Percentiles rank a stretch among this genome's conserved stretches.
phyloP scores from a whole-genome alignment of 345 rosid species.

The Lumnitzera racemosa region DNA sequence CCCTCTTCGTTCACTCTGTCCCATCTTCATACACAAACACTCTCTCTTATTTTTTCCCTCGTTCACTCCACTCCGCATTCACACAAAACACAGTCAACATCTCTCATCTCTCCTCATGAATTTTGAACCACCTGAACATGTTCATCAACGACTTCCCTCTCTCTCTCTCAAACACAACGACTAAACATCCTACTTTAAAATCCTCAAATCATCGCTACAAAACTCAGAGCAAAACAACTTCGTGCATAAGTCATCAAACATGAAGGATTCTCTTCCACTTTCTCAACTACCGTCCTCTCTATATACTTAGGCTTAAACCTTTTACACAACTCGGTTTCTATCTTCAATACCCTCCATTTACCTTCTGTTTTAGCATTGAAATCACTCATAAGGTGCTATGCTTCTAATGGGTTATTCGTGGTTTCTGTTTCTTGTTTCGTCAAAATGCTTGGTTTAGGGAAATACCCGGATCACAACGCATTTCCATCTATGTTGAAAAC shows the following conservation, averaged over 20 bases:
- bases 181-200: conserved; percentile 30
- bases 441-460: conserved; percentile 51
- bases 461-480: conserved; percentile 50
- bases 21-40: too few relatives aligned
- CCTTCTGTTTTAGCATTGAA: conserved; percentile 68
- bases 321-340: conserved; percentile 34
- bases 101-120: too few relatives aligned
- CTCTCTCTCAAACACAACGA: conserved; percentile 28
- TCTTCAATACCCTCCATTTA: conserved; percentile 41
- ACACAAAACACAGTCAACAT: too few relatives aligned
- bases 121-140: too few relatives aligned
- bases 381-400: conserved; percentile 57
- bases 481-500: conserved; percentile 71
- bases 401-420: conserved; percentile 32
- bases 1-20: too few relatives aligned
- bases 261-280: conserved; percentile 20
- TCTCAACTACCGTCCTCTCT: conserved; percentile 41
- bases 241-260: conserved; percentile 64
- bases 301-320: conserved; percentile 53
- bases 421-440: conserved; percentile 41
- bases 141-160: too few relatives aligned
- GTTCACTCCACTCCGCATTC: too few relatives aligned
- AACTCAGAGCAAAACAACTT: conserved; percentile 49
- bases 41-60: too few relatives aligned
- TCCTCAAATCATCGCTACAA: conserved; percentile 28